Percentiles rank a stretch among this genome's conserved stretches.
Evolutionary conservation across 495 filamentous ascomycete species (phyloP).

Genomic region (Aspergillus funiculosus): DNA sequence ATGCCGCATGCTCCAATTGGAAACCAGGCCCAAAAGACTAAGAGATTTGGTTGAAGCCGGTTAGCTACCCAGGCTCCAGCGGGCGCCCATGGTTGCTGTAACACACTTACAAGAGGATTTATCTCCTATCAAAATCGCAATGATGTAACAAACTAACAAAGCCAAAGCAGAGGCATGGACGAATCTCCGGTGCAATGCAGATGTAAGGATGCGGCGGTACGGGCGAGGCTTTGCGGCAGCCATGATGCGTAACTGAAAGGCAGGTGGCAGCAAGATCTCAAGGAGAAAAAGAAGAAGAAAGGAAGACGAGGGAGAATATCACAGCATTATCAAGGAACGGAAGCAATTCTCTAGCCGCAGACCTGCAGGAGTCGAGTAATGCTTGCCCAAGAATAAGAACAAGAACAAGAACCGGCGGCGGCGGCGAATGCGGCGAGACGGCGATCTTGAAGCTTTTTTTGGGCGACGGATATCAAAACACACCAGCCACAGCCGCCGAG

Average conservation of each 20-base stretch:
- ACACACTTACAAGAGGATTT: slow-evolving; percentile 59
- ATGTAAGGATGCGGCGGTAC: slow-evolving; percentile 88
- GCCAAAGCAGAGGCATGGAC: slow-evolving; percentile 62
- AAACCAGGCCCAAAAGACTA: slow-evolving; percentile 83
- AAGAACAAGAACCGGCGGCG: no score
- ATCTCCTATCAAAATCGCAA: slow-evolving; percentile 62
- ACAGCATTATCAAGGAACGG: slow-evolving; percentile 34
- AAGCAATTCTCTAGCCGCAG: no score
- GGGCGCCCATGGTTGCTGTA: slow-evolving; percentile 1
- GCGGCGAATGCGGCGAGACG: slow-evolving; percentile 14
- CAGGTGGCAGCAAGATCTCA: slow-evolving; percentile 27
- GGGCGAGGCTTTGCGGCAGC: slow-evolving; percentile 44
- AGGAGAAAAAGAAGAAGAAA: not conserved
- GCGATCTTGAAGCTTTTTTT: slow-evolving; percentile 23
- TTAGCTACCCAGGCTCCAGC: slow-evolving; percentile 13
- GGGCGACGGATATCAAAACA: slow-evolving; percentile 36
- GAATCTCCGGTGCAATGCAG: slow-evolving; percentile 82
- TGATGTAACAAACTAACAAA: slow-evolving; percentile 65
- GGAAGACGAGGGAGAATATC: slow-evolving; percentile 10
- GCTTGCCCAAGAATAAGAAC: slow-evolving; percentile 3
- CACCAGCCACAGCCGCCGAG: slow-evolving; percentile 26
- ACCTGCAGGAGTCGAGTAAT: no score
- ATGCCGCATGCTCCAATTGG: slow-evolving; percentile 70
- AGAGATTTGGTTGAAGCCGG: not conserved
- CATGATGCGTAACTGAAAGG: slow-evolving; percentile 37